Base-by-base conservation (phyloP, 495 filamentous ascomycete species). In the Trichoderma gamsii region DNA sequence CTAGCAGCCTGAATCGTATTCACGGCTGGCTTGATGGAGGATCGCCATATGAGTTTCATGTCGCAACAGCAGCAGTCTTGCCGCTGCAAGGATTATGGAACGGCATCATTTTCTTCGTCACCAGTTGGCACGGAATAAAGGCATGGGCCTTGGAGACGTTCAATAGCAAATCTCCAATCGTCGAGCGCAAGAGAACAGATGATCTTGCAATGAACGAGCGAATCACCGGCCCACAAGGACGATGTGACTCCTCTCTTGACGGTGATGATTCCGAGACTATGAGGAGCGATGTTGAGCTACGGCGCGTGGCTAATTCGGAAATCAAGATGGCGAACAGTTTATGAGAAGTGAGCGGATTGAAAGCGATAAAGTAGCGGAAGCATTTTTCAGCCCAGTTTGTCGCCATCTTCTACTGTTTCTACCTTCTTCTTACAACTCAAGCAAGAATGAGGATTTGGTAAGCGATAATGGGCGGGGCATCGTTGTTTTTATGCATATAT, bases 21-120 rank as follows among this genome's bases (percentile, higher is more conserved):
- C 89, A 91, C 72, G 80, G 81, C n/a, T 77, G 92, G 11, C 76
- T 82, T 6, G 74, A 82, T 64, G 85, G 86, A 0, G 73, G 81
- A 21, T 69, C 78, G 5, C 77, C 77, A 44, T 93, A 88, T 71
- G 81, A 76, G 5, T 82, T 92, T 46, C 87, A 90, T 71, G 84
- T 89, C 51, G 81, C 82, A 1, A 86, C 87, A 8, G 85, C 87
- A 1, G 80, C 90, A 46, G 89, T 93, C 0, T 79, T 94, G 9
- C 91, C 91, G 0, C 75, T 92, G 0, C 91, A 94, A 72, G 91
- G 91, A 13, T 88, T 92, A 67, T 92, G 90, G 88, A 95, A 93
- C 71, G 85, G 85, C 25, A 76, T 91, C 41, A 89, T 94, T 63
- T 95, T 92, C 77, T 81, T 89, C 64, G 83, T 82, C 7, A 89